These are phyloP conservation scores for Eucommia ulmoides DNA, from an alignment of 257 asterid species.

Conservation along the genomic window DNA sequence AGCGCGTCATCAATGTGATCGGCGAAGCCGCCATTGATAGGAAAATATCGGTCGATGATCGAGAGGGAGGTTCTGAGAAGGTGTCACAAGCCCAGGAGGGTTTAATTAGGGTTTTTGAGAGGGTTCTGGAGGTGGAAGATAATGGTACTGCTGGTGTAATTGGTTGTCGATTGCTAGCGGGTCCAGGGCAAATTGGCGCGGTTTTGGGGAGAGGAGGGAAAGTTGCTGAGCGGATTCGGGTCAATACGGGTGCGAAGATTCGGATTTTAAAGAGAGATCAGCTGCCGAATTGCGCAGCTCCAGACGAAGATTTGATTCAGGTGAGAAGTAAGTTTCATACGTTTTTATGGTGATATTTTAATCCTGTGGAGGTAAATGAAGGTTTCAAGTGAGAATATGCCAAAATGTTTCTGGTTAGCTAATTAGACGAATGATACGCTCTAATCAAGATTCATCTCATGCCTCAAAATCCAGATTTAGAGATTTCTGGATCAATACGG, in stretches of 20 bases:
- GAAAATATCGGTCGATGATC: constrained; percentile 10
- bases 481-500: too few species aligned
- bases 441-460: too few species aligned
- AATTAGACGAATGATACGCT: too few species aligned
- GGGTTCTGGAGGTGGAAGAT: constrained; percentile 43
- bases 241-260: constrained; percentile 34
- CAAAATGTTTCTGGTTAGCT: too few species aligned
- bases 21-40: constrained; percentile 29
- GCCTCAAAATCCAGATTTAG: too few species aligned
- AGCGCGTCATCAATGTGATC: constrained; percentile 39
- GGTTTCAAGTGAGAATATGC: too few species aligned
- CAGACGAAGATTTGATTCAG: constrained; percentile 48
- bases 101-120: constrained; percentile 41
- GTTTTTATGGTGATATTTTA: too few species aligned
- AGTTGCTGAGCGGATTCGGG: constrained; percentile 26
- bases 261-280: constrained; percentile 33
- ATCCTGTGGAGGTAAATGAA: too few species aligned
- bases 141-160: constrained; percentile 13
- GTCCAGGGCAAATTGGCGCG: constrained; percentile 28
- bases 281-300: constrained; percentile 32
- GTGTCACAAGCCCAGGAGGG: constrained; percentile 48
- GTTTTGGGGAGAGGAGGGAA: constrained; percentile 45
- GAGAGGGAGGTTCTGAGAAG: constrained; percentile 9
- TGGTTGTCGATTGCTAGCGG: constrained; percentile 38
- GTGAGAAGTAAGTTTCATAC: constrained; percentile 15